Conservation (phyloP, 495 filamentous ascomycete genomes). For the Extremus antarcticus region DNA sequence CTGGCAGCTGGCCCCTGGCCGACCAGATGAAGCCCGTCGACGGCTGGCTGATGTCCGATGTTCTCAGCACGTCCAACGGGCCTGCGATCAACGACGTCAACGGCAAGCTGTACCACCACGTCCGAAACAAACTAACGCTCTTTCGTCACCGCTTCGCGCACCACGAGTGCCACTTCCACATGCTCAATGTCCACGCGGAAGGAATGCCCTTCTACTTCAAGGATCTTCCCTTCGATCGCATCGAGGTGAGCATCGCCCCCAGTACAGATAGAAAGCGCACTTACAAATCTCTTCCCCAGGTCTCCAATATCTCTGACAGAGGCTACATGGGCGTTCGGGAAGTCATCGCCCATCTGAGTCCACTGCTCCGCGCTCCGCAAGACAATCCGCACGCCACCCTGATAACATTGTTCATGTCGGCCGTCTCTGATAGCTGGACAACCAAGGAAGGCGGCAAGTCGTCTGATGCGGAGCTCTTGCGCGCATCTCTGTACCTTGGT, state of each 20-base stretch:
- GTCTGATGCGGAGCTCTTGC: no score
- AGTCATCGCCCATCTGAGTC: constrained; percentile 13
- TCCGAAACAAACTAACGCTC: constrained; percentile 12
- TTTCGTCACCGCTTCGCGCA: constrained; percentile 15
- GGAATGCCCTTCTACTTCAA: constrained; percentile 2
- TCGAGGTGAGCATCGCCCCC: constrained; percentile 17
- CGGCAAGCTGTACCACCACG: constrained; percentile 22
- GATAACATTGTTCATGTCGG: constrained; percentile 27
- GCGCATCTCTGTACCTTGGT: no score
- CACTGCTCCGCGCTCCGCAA: constrained; percentile 13
- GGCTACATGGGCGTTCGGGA: constrained; percentile 14
- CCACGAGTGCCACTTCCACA: constrained; percentile 7
- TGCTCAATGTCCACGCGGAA: constrained; percentile 19
- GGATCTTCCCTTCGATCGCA: constrained; percentile 16
- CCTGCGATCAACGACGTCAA: constrained; percentile 24
- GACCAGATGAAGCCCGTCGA: constrained; percentile 23
- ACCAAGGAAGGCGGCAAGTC: not conserved
- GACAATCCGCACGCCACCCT: constrained; percentile 26
- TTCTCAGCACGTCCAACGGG: constrained; percentile 3
- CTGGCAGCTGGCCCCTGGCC: constrained; percentile 20
- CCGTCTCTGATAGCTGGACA: constrained; percentile 1
- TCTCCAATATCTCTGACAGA: constrained; percentile 24
- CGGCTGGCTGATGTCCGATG: constrained; percentile 21
- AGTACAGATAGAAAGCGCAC: not conserved
- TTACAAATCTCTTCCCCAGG: constrained; percentile 6